Percentiles rank a stretch among this genome's conserved stretches.
These are phyloP conservation scores for Cryptococcus sp. DNA, from an alignment of 1,284 basidiomycete species.

Conservation along the genomic window DNA sequence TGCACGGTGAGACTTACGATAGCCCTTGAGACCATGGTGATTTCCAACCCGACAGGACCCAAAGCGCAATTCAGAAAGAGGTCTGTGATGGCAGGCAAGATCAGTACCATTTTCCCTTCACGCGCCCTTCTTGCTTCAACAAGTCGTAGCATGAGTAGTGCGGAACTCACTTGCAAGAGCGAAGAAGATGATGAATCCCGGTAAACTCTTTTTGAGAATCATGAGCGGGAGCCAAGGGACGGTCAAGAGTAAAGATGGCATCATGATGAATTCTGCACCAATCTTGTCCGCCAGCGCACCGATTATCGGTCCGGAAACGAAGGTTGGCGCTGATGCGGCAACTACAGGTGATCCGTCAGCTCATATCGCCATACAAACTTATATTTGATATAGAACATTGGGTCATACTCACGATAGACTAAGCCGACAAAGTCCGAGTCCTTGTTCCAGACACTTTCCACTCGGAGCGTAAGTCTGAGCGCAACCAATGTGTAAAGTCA, in stretches of 20 bases:
- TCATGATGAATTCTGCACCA: slow-evolving; percentile 64
- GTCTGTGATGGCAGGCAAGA: slow-evolving; percentile 9
- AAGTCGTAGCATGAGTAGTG: background rate
- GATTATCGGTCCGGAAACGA: slow-evolving; percentile 62
- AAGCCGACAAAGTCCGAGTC: slow-evolving; percentile 66
- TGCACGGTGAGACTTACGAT: slow-evolving; percentile 14
- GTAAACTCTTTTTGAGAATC: slow-evolving; percentile 59
- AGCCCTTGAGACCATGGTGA: slow-evolving; percentile 28
- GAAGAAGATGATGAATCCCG: slow-evolving; percentile 64
- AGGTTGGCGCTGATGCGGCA: slow-evolving; percentile 66
- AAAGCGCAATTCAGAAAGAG: slow-evolving; percentile 23
- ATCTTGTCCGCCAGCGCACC: slow-evolving; percentile 64
- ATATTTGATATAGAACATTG: no score
- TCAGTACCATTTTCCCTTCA: background rate
- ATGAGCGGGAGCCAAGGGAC: slow-evolving; percentile 69
- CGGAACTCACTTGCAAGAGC: slow-evolving; percentile 60
- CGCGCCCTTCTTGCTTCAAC: background rate
- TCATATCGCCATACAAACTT: background rate
- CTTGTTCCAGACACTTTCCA: slow-evolving; percentile 64
- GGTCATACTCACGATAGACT: slow-evolving; percentile 57
- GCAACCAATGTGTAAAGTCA: no score
- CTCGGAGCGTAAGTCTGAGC: slow-evolving; percentile 64
- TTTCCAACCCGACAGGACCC: slow-evolving; percentile 31
- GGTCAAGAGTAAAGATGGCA: slow-evolving; percentile 58
- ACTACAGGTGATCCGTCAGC: slow-evolving; percentile 39